Evolutionary conservation across 805 yeast genomes (phyloP), one percentile per base, ranked within the genome.

Genomic region (Wickerhamiella nectarea): DNA sequence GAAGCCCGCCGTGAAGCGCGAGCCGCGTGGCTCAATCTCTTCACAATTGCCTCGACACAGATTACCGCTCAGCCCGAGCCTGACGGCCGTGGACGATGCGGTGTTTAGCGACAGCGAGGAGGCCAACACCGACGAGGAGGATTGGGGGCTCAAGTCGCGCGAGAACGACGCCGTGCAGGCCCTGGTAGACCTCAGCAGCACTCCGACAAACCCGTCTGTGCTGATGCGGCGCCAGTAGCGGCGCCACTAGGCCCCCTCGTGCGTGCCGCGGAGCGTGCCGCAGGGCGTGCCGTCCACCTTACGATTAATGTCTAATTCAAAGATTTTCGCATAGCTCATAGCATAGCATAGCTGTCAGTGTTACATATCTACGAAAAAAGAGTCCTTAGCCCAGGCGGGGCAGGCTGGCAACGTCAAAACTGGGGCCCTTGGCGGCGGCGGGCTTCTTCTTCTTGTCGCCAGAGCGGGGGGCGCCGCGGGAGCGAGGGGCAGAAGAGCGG

Each of bases 91-190:
- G 26, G 58, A 58, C 25, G 52, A 50, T 29, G 43, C 40, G 2
- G 41, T 41, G 38, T 44, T 38, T 17, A 38, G 43, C 48, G 57
- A 55, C 24, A 51, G 48, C 17, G 58, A 51, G 17, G 54, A 49
- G 22, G 50, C 47, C 21, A 94, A 84, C 55, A 89, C 98, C 0
- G 98, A 89, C 60, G 97, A 89, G 57, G 98, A 89, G 61, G 97
- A 89, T 61, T 89, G 98, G 98, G 65, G 85, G 0, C 79, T 87
- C 43, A 96, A 96, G 31, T 66, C 74, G 35, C 52, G 61, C 34
- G 74, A 69, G 52, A 76, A 73, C 56, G 72, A 72, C 45, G 84
- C 84, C 2, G 78, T 78, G 3, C 68, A 69, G 50, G 83, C 82
- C 3, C 66, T 77, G 50, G 80, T 77, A n/a, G 76, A 74, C n/a